These are phyloP conservation scores for Boletus austroedulis DNA, from an alignment of 1,284 basidiomycete genomes.

Conservation along the genomic window DNA sequence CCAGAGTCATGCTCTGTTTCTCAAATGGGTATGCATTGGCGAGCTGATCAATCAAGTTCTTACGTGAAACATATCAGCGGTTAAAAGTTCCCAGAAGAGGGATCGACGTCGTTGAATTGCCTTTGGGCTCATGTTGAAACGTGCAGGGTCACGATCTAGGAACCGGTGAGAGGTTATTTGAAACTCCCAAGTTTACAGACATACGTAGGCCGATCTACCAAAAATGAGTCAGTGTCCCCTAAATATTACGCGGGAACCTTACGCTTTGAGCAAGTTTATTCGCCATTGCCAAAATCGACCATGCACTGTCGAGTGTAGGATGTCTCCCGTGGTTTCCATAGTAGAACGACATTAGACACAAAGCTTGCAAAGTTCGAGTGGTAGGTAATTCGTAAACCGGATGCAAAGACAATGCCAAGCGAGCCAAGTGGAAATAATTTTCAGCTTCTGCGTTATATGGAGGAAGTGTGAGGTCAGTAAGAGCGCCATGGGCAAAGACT, in stretches of 20 bases:
- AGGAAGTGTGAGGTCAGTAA: conserved; percentile 61
- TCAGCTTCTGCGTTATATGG: conserved; percentile 59
- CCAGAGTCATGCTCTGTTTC: conserved; percentile 48
- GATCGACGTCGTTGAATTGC: conserved; percentile 51
- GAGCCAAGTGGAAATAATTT: conserved; percentile 55
- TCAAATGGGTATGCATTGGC: conserved; percentile 5
- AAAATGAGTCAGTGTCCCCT: conserved; percentile 12
- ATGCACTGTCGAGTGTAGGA: conserved; percentile 52
- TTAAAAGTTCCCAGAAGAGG: conserved; percentile 60
- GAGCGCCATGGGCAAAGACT: conserved; percentile 57
- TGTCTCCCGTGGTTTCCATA: conserved; percentile 52
- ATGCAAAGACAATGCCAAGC: conserved; percentile 55
- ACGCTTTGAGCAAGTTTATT: conserved; percentile 59
- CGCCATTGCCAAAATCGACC: conserved; percentile 49
- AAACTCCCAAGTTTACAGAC: conserved; percentile 20
- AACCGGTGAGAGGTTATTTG: conserved; percentile 8
- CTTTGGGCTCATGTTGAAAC: conserved; percentile 54
- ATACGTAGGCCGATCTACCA: conserved; percentile 54
- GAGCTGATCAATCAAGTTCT: conserved; percentile 11
- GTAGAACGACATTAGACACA: conserved; percentile 53
- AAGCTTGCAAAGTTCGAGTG: conserved; percentile 58
- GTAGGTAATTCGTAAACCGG: conserved; percentile 62
- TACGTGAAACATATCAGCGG: conserved; percentile 50
- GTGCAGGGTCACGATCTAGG: conserved; percentile 59
- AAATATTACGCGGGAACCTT: conserved; percentile 26